Percentiles rank a stretch among this genome's conserved stretches.
Evolutionary conservation across 2,329 filamentous ascomycete genomes (phyloP).

Genomic region (Cordyceps fumosorosea): DNA sequence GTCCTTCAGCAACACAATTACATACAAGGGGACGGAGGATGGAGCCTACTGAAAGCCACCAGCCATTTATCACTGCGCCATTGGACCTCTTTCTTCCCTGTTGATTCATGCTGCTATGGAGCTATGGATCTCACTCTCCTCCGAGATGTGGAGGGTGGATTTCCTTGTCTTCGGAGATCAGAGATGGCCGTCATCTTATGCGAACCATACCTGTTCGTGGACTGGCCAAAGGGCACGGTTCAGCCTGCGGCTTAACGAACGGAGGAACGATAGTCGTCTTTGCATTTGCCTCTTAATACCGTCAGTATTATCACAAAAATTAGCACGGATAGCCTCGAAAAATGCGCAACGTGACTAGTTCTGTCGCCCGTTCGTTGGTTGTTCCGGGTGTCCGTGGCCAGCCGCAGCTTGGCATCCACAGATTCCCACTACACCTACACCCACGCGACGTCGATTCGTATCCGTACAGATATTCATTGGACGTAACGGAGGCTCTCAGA

Average conservation of each 20-base stretch:
- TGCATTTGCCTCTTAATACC: not conserved
- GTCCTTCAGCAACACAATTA: not conserved
- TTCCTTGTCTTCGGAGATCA: too few species aligned
- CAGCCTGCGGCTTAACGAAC: not conserved
- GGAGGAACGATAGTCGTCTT: not conserved
- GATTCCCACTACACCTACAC: not conserved
- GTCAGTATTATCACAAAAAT: not conserved
- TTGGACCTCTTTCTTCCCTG: too few species aligned
- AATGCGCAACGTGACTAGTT: not conserved
- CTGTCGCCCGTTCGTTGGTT: not conserved
- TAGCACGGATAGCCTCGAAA: not conserved
- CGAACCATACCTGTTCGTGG: not conserved
- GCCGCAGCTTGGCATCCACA: not conserved
- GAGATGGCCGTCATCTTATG: not conserved
- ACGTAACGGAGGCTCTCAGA: not conserved
- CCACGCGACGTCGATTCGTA: not conserved
- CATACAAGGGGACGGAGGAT: not conserved
- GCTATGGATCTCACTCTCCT: too few species aligned
- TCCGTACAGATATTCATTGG: not conserved
- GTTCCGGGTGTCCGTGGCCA: not conserved
- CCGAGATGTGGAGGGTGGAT: too few species aligned
- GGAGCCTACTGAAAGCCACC: not conserved
- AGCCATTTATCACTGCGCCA: too few species aligned
- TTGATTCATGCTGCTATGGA: too few species aligned
- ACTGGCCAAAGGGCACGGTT: not conserved